These are phyloP conservation scores for Golubevia sp. DNA, from an alignment of 1,284 basidiomycete species.

Conservation along the genomic window DNA sequence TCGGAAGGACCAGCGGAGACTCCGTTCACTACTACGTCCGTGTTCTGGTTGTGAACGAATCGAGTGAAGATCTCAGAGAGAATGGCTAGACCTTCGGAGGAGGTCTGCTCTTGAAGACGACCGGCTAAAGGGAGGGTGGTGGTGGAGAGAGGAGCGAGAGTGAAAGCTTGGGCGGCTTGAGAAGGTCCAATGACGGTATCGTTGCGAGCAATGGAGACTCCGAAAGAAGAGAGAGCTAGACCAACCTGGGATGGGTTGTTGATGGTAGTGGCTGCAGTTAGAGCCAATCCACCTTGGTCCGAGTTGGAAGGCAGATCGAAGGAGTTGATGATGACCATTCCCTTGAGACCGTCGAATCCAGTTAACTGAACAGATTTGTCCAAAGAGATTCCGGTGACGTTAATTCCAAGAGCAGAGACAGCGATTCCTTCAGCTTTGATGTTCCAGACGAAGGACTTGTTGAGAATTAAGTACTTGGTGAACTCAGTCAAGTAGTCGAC, in stretches of 20 bases:
- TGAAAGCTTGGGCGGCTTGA: slow-evolving; percentile 34
- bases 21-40: slow-evolving; percentile 39
- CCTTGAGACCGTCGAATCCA: slow-evolving; percentile 47
- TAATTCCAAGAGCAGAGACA: slow-evolving; percentile 44
- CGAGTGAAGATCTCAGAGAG: slow-evolving; percentile 51
- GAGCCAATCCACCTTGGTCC: slow-evolving; percentile 51
- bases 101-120: slow-evolving; percentile 38
- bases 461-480: slow-evolving; percentile 37
- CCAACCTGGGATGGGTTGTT: slow-evolving; percentile 58
- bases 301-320: slow-evolving; percentile 58
- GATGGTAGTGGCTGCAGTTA: slow-evolving; percentile 47
- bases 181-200: slow-evolving; percentile 41
- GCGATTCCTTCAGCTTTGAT: slow-evolving; percentile 40
- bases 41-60: slow-evolving; percentile 45
- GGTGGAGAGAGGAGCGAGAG: slow-evolving; percentile 40
- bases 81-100: slow-evolving; percentile 28
- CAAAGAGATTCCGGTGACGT: slow-evolving; percentile 30
- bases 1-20: slow-evolving; percentile 47
- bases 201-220: slow-evolving; percentile 38
- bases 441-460: slow-evolving; percentile 55
- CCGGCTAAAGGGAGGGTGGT: slow-evolving; percentile 47
- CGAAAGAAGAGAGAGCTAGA: slow-evolving; percentile 49
- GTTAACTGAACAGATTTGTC: slow-evolving; percentile 55
- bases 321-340: slow-evolving; percentile 49
- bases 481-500: slow-evolving; percentile 51